phyloP scores from a whole-genome alignment of 1,284 basidiomycete genomes.

The Pterulicium gracile region DNA sequence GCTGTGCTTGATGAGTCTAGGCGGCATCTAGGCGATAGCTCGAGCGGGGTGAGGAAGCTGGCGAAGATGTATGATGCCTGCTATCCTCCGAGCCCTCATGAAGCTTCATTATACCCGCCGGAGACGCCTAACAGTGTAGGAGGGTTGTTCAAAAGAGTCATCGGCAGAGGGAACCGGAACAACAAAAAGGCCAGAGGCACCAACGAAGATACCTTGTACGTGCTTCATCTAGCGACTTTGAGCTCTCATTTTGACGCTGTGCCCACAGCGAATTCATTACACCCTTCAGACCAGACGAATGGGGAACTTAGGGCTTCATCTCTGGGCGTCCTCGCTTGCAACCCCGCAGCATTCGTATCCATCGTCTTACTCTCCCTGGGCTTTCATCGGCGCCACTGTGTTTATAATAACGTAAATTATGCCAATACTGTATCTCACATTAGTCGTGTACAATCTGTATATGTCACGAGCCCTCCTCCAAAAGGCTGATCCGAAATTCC shows the following conservation, averaged over 20 bases:
- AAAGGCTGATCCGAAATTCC: no score
- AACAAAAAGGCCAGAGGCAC: slow-evolving; percentile 32
- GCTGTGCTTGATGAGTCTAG: slow-evolving; percentile 59
- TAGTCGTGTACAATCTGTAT: no score
- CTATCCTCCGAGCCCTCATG: slow-evolving; percentile 39
- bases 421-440: no score
- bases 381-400: no score
- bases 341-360: no score
- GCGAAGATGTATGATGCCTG: slow-evolving; percentile 52
- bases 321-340: no score
- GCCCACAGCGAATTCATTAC: slow-evolving; percentile 56
- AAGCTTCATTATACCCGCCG: slow-evolving; percentile 23
- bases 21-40: slow-evolving; percentile 41
- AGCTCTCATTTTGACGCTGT: neutral
- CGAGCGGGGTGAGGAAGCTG: slow-evolving; percentile 49
- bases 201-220: slow-evolving; percentile 54
- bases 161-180: slow-evolving; percentile 39
- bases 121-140: slow-evolving; percentile 29
- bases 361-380: no score
- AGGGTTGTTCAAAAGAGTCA: slow-evolving; percentile 47
- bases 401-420: no score
- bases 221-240: neutral
- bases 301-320: no score
- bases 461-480: no score
- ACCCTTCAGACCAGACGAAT: slow-evolving; percentile 62